These are phyloP conservation scores for Fragaria vesca DNA, from an alignment of 306 rosid genomes.

Conservation along the genomic window DNA sequence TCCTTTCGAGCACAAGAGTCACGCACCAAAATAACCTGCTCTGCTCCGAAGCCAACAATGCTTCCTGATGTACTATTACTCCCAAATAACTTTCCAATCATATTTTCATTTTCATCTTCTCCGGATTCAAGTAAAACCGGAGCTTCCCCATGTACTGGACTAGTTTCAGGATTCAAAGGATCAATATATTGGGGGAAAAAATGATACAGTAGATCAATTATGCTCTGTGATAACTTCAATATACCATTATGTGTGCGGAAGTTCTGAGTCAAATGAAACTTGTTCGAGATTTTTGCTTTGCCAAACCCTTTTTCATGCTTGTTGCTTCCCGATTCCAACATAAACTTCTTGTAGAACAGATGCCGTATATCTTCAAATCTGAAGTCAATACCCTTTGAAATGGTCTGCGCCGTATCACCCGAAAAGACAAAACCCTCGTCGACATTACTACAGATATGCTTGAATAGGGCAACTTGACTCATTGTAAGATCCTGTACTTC, in stretches of 20 bases:
- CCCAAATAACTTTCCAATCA: slow-evolving; percentile 51
- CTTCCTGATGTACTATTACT: slow-evolving; percentile 33
- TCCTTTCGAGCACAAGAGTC: slow-evolving; percentile 51
- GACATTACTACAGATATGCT: slow-evolving; percentile 57
- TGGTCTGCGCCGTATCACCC: slow-evolving; percentile 77
- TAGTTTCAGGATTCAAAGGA: slow-evolving; percentile 59
- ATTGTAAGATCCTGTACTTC: slow-evolving; percentile 79
- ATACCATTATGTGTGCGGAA: slow-evolving; percentile 71
- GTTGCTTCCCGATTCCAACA: slow-evolving; percentile 30
- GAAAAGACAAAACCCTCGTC: slow-evolving; percentile 82
- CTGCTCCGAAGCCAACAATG: slow-evolving; percentile 68
- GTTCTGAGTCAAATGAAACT: slow-evolving; percentile 50
- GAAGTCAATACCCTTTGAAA: slow-evolving; percentile 74
- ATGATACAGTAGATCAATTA: slow-evolving; percentile 54
- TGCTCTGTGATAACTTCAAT: slow-evolving; percentile 57
- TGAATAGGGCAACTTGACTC: slow-evolving; percentile 68
- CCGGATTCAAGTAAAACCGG: slow-evolving; percentile 54
- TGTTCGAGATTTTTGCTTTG: slow-evolving; percentile 44
- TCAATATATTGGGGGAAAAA: slow-evolving; percentile 66
- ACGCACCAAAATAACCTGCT: slow-evolving; percentile 76
- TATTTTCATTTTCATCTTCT: slow-evolving; percentile 37
- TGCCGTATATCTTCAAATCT: slow-evolving; percentile 63
- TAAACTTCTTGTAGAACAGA: slow-evolving; percentile 59
- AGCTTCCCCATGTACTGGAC: slow-evolving; percentile 58
- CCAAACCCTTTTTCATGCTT: slow-evolving; percentile 24